Evolutionary conservation across 192 early-diverging fungal genomes (phyloP).

Genomic region (Umbelopsis isabellina): DNA sequence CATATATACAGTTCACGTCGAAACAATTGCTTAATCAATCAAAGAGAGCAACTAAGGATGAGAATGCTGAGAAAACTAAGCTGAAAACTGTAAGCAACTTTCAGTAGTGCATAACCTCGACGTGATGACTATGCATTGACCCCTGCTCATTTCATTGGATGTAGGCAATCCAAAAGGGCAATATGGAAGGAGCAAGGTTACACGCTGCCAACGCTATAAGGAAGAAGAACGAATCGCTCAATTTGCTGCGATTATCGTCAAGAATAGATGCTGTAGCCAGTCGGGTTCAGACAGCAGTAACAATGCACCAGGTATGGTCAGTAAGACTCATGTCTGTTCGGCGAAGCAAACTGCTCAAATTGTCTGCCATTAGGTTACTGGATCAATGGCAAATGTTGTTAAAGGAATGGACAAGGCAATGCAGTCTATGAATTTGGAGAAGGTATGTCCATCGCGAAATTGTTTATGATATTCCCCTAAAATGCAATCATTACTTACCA

Average conservation of each 20-base stretch:
- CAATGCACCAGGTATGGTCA: slow-evolving; percentile 73
- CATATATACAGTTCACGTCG: slow-evolving; percentile 75
- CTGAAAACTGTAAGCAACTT: slow-evolving; percentile 77
- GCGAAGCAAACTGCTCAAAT: not conserved
- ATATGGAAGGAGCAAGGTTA: slow-evolving; percentile 92
- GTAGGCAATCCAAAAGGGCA: slow-evolving; percentile 90
- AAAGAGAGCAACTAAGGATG: slow-evolving; percentile 87
- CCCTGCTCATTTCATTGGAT: not conserved
- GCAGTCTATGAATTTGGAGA: slow-evolving; percentile 94
- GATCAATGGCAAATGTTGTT: slow-evolving; percentile 86
- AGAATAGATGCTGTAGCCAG: slow-evolving; percentile 92
- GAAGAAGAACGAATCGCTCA: slow-evolving; percentile 94
- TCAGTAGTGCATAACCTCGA: not conserved
- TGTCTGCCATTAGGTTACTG: slow-evolving; percentile 56
- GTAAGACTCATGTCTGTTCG: not conserved
- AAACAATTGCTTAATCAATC: slow-evolving; percentile 87
- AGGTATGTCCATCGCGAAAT: slow-evolving; percentile 49
- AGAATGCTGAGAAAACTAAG: slow-evolving; percentile 75
- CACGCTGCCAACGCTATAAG: slow-evolving; percentile 95
- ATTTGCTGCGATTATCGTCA: slow-evolving; percentile 84
- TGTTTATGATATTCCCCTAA: not conserved
- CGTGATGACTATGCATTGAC: not conserved
- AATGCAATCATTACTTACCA: not conserved
- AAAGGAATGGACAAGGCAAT: slow-evolving; percentile 94
- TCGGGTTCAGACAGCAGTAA: slow-evolving; percentile 91